A percentile compares a stretch with the other conserved stretches of the same genome.
Conservation (phyloP, 2,329 filamentous ascomycete species). For the Fusarium burgessii region DNA sequence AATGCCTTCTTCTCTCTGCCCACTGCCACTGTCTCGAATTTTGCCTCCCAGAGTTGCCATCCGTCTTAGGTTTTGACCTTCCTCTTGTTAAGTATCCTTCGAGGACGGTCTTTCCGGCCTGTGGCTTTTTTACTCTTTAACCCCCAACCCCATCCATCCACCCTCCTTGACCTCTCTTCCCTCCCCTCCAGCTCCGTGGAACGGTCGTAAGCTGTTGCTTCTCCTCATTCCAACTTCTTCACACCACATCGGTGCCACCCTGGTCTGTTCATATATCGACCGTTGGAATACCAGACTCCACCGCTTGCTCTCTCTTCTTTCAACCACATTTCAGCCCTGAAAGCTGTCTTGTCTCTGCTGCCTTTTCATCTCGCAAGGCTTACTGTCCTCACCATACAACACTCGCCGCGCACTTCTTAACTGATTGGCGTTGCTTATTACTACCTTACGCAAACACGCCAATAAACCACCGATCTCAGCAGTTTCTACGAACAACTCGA, state of each 20-base stretch:
- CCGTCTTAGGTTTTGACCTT: constrained; percentile 13
- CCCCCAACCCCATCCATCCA: neutral
- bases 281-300: constrained; percentile 32
- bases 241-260: constrained; percentile 31
- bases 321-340: neutral
- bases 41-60: constrained; percentile 28
- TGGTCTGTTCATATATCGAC: constrained; percentile 34
- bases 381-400: neutral
- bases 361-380: neutral
- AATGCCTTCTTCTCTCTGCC: constrained; percentile 28
- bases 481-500: neutral
- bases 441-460: neutral
- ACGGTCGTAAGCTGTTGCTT: constrained; percentile 8
- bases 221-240: constrained; percentile 17
- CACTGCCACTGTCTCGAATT: constrained; percentile 11
- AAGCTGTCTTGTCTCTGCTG: neutral
- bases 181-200: constrained; percentile 4
- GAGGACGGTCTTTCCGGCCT: constrained; percentile 8
- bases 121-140: constrained; percentile 17
- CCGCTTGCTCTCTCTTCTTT: constrained; percentile 20
- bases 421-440: neutral
- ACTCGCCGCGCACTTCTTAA: neutral
- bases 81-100: constrained; percentile 21
- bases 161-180: neutral
- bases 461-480: neutral